A percentile compares a stretch with the other conserved stretches of the same genome.
phyloP scores from a whole-genome alignment of 768 basidiomycete species.

The Macrocybe gigantea region DNA sequence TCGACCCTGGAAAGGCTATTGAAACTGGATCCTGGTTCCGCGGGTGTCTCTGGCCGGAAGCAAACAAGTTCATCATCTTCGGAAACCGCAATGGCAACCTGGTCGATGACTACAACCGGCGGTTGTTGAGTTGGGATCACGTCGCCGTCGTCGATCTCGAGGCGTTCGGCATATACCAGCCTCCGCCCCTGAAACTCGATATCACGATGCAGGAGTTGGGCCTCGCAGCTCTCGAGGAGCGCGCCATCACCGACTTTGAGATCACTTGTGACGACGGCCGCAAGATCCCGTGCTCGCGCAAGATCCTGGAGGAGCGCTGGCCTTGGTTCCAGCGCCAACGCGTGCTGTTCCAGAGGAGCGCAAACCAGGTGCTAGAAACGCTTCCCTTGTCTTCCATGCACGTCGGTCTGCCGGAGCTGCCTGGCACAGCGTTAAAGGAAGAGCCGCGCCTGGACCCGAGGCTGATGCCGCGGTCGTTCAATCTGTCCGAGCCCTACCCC shows the following conservation, averaged over 20 bases:
- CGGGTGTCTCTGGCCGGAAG: slow-evolving; percentile 79
- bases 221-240: slow-evolving; percentile 77
- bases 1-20: slow-evolving; percentile 84
- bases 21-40: slow-evolving; percentile 93
- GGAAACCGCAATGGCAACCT: slow-evolving; percentile 86
- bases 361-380: slow-evolving; percentile 48
- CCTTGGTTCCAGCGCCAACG: slow-evolving; percentile 87
- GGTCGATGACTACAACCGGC: slow-evolving; percentile 89
- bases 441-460: slow-evolving; percentile 68
- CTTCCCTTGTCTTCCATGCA: slow-evolving; percentile 60
- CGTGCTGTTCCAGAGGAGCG: slow-evolving; percentile 49
- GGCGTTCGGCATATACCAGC: slow-evolving; percentile 93
- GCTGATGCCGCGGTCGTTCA: slow-evolving; percentile 71
- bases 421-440: slow-evolving; percentile 40
- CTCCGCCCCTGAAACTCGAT: slow-evolving; percentile 62
- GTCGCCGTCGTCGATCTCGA: slow-evolving; percentile 88
- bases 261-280: slow-evolving; percentile 89
- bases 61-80: slow-evolving; percentile 85
- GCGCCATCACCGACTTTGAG: slow-evolving; percentile 83
- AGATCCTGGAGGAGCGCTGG: slow-evolving; percentile 88
- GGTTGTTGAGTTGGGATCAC: slow-evolving; percentile 88
- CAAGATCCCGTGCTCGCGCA: slow-evolving; percentile 74
- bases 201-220: slow-evolving; percentile 80
- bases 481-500: slow-evolving; percentile 85
- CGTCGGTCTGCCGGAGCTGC: slow-evolving; percentile 56